Conservation (phyloP, 1,284 basidiomycete species). For the Trichosporon inkin region DNA sequence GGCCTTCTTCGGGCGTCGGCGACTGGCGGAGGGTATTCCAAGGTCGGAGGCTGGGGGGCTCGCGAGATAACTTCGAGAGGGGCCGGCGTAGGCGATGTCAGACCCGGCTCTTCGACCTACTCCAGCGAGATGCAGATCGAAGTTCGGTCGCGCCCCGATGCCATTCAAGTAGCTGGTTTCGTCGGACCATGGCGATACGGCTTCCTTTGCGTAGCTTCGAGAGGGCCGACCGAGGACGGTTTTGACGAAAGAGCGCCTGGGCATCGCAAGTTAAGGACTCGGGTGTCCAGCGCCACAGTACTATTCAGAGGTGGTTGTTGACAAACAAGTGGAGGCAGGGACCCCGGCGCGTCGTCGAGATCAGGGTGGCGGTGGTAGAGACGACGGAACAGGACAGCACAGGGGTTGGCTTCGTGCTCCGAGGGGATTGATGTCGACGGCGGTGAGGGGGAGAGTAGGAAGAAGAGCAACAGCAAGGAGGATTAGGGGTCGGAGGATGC, state of each 20-base stretch:
- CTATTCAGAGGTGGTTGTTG: neutral
- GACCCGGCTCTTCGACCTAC: neutral
- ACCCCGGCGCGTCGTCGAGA: too few species aligned
- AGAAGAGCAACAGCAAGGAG: too few species aligned
- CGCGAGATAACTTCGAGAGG: neutral
- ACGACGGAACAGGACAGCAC: too few species aligned
- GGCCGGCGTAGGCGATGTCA: neutral
- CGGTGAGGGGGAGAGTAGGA: too few species aligned
- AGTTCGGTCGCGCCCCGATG: neutral
- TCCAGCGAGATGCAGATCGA: neutral
- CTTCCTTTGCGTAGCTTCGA: constrained; percentile 37
- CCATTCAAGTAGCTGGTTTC: constrained; percentile 5
- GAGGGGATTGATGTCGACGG: too few species aligned
- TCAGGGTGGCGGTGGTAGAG: too few species aligned
- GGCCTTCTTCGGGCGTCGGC: neutral
- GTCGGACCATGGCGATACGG: neutral
- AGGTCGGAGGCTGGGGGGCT: neutral
- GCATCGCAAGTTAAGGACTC: constrained; percentile 29
- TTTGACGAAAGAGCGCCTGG: constrained; percentile 42
- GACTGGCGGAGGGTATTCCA: neutral
- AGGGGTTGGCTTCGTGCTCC: too few species aligned
- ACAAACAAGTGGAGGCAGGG: neutral
- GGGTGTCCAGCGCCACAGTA: constrained; percentile 1
- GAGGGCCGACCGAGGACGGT: constrained; percentile 41
- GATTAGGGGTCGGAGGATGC: too few species aligned